Conservation (phyloP, 2,329 filamentous ascomycete species). For the Rutstroemia sp. region DNA sequence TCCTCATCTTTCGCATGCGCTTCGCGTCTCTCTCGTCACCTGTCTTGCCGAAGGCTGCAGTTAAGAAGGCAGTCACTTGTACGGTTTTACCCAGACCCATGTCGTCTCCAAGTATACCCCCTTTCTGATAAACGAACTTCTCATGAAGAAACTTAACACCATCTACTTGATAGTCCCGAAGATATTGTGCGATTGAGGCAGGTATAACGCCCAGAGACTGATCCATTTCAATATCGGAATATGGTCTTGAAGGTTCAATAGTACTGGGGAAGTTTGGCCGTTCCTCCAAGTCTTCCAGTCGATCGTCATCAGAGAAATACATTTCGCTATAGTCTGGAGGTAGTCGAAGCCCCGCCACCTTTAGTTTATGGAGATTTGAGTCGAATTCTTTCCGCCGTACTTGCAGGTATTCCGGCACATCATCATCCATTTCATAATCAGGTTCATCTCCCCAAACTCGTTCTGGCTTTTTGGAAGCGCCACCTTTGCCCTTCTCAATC, state of each 20-base stretch:
- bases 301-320: conserved; percentile 66
- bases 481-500: conserved; percentile 19
- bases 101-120: conserved; percentile 74
- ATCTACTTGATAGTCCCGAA: conserved; percentile 84
- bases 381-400: conserved; percentile 65
- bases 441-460: conserved; percentile 24
- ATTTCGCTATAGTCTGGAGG: conserved; percentile 73
- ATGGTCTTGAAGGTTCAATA: conserved; percentile 58
- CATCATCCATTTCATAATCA: conserved; percentile 27
- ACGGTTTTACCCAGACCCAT: conserved; percentile 98
- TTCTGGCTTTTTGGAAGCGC: conserved; percentile 16
- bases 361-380: conserved; percentile 46
- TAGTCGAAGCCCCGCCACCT: conserved; percentile 62
- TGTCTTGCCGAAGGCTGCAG: conserved; percentile 88
- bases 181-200: conserved; percentile 80
- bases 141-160: conserved; percentile 82
- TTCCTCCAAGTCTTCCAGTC: conserved; percentile 53
- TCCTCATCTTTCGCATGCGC: conserved; percentile 78
- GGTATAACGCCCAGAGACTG: conserved; percentile 78
- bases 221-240: conserved; percentile 67
- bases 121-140: conserved; percentile 83
- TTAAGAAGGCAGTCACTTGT: conserved; percentile 87
- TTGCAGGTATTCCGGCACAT: conserved; percentile 64
- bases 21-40: conserved; percentile 80
- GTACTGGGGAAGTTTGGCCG: conserved; percentile 59